Conservation (phyloP, 2,329 filamentous ascomycete genomes). For the Arthrobotrys pseudoclavata region DNA sequence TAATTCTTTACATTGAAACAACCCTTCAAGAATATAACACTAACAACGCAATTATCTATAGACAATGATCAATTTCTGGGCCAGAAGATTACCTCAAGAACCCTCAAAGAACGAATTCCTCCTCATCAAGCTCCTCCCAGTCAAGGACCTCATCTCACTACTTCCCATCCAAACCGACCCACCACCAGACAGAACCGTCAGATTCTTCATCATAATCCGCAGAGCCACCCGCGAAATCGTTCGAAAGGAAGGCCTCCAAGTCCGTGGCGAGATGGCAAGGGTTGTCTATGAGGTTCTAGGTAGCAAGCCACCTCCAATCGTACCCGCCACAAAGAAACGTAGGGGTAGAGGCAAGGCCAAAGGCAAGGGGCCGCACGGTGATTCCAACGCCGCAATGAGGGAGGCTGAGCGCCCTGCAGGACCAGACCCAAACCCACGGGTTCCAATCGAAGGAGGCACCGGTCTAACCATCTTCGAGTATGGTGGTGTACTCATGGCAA, state of each 20-base stretch:
- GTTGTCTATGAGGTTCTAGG: conserved; percentile 59
- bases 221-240: conserved; percentile 56
- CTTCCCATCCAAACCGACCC: conserved; percentile 61
- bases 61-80: conserved; percentile 61
- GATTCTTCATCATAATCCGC: conserved; percentile 62
- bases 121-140: conserved; percentile 61
- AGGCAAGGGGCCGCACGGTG: conserved; percentile 50
- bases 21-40: conserved; percentile 23
- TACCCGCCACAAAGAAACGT: conserved; percentile 58
- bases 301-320: conserved; percentile 58
- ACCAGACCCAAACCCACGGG: conserved; percentile 52
- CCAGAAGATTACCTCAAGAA: conserved; percentile 57
- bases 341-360: conserved; percentile 56
- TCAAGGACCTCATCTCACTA: conserved; percentile 60
- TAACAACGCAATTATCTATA: conserved; percentile 35
- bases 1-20: conserved; percentile 20
- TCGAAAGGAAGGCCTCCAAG: conserved; percentile 54
- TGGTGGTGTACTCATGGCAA: conserved; percentile 56
- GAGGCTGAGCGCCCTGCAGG: conserved; percentile 55
- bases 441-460: conserved; percentile 52
- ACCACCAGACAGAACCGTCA: conserved; percentile 60
- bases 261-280: conserved; percentile 57
- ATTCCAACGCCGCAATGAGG: conserved; percentile 53
- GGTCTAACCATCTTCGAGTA: conserved; percentile 60
- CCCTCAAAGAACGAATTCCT: conserved; percentile 59